phyloP scores from a whole-genome alignment of 2,329 filamentous ascomycete genomes.

The Berkeleyomyces rouxiae region DNA sequence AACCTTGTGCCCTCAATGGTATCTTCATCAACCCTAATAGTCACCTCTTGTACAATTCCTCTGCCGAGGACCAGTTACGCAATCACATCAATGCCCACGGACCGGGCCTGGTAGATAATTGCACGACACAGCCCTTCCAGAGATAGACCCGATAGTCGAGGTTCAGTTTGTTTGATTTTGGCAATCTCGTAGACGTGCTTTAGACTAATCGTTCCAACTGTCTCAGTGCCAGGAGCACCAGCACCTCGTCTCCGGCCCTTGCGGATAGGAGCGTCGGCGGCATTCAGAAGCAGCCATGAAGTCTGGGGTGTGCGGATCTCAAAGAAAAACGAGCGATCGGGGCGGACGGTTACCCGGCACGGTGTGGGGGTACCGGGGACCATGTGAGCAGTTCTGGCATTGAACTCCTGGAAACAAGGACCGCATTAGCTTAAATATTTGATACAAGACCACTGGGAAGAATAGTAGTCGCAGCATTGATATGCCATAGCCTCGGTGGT shows the following conservation, averaged over 20 bases:
- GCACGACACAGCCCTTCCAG: constrained; percentile 57
- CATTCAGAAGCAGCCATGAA: constrained; percentile 71
- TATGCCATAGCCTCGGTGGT: not conserved
- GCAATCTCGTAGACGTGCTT: constrained; percentile 98
- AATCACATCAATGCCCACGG: constrained; percentile 56
- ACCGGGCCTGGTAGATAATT: constrained; percentile 59
- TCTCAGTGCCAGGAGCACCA: constrained; percentile 55
- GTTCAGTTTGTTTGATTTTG: constrained; percentile 77
- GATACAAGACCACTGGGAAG: not conserved
- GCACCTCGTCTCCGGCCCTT: constrained; percentile 70
- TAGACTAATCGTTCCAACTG: constrained; percentile 68
- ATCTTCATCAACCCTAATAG: not conserved
- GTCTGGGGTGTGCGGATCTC: constrained; percentile 90
- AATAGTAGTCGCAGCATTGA: not conserved
- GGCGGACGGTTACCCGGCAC: constrained; percentile 76
- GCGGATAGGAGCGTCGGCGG: constrained; percentile 57
- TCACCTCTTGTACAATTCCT: not conserved
- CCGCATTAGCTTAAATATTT: not conserved
- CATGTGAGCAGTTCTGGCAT: constrained; percentile 80
- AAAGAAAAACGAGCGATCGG: constrained; percentile 85
- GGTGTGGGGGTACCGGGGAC: constrained; percentile 70
- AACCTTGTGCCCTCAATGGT: not conserved
- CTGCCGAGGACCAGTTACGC: constrained; percentile 27
- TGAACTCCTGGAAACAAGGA: constrained; percentile 62
- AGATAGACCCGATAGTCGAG: constrained; percentile 53